Conservation (phyloP, 1,139 yeast genomes). For the Hyphopichia buzzinii region DNA sequence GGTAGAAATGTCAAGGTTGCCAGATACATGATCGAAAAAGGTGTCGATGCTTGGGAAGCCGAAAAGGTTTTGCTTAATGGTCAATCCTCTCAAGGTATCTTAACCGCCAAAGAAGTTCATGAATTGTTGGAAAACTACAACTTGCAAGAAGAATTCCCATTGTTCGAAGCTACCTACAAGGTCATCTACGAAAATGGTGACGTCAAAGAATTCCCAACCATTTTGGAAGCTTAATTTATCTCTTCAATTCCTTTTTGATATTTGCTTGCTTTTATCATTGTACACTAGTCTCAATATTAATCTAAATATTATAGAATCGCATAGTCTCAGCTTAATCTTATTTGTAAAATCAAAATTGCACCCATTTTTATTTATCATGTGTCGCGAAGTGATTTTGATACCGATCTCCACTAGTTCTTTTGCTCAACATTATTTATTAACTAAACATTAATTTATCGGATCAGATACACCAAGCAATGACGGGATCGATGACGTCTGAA, state of each 20-base stretch:
- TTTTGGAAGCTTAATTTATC: slow-evolving; percentile 27
- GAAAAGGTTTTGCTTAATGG: slow-evolving; percentile 48
- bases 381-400: no score
- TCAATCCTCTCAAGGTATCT: slow-evolving; percentile 50
- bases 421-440: no score
- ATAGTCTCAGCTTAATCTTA: background rate
- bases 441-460: no score
- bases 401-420: no score
- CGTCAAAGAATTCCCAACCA: slow-evolving; percentile 41
- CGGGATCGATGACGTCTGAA: slow-evolving; percentile 14
- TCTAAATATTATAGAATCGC: background rate
- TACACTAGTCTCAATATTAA: background rate
- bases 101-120: slow-evolving; percentile 49
- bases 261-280: background rate
- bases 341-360: background rate
- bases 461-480: no score
- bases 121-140: slow-evolving; percentile 37
- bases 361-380: no score
- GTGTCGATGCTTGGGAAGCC: slow-evolving; percentile 41
- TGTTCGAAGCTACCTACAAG: slow-evolving; percentile 49
- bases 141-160: slow-evolving; percentile 39
- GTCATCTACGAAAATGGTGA: slow-evolving; percentile 42
- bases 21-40: slow-evolving; percentile 47
- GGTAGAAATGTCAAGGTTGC: slow-evolving; percentile 52
- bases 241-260: background rate